Evolutionary conservation across 2,329 filamentous ascomycete species (phyloP), one percentile per base, ranked within the genome.

Genomic region (Aplosporella prunicola): DNA sequence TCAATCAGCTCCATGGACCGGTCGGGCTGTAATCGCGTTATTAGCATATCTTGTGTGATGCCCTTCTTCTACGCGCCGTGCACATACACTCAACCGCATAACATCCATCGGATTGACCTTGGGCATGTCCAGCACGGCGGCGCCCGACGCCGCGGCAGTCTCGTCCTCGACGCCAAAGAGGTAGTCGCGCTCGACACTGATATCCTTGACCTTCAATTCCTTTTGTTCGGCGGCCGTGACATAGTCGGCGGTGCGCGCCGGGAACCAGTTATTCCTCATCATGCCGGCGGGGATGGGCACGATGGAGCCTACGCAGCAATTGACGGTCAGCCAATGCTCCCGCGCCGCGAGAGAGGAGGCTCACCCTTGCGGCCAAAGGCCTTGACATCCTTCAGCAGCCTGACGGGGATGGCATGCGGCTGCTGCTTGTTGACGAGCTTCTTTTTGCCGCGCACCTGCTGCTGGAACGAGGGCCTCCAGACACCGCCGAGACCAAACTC

Each of bases 201-300:
- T 55, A 18, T 68, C 63, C 43, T 63, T 61, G 4, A 58, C 45
- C 41, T 62, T 62, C 26, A 73, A 50, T 39, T 64, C 53, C 49
- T 65, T 62, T 30, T 67, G 42, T 43, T 69, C 64, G 25, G 53
- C 50, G 23, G 51, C 46, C 30, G 68, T 64, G 15, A 73, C 58
- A 53, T 76, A 76, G 50, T 69, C 62, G 44, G 72, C 72, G 43
- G 66, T 57, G 41, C 62, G 57, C 28, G 52, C 52, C 3, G 70
- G 71, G 45, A 68, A 74, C 66, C 66, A 73, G 37, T 56, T 53
- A 49, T 73, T 74, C 45, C 72, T 63, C 71, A 77, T 74, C 24
- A 61, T 57, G 15, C 71, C 67, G 11, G 59, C 53, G n/a, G 66
- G 53, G 27, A 75, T 59, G 20, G 70, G 66, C 14, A 76, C 58